phyloP scores from a whole-genome alignment of 345 rosid genomes.

The Salix viminalis region DNA sequence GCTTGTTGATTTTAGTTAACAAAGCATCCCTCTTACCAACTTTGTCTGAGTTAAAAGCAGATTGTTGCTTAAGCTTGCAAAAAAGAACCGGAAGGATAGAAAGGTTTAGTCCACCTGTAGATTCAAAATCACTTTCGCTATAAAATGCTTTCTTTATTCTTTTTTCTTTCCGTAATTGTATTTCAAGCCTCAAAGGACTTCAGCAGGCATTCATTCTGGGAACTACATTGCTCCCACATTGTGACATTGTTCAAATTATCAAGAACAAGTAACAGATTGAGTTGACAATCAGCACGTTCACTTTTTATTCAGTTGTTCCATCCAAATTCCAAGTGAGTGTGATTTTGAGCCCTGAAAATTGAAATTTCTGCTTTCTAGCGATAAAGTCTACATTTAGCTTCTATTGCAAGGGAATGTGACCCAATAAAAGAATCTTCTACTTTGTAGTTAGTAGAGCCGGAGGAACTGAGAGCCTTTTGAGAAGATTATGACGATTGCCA shows the following conservation, averaged over 20 bases:
- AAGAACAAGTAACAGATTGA: background rate
- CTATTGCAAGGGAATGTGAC: conserved; percentile 1
- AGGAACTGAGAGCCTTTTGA: background rate
- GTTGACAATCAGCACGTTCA: background rate
- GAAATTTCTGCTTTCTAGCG: background rate
- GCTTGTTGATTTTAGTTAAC: conserved; percentile 31
- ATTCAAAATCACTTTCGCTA: background rate
- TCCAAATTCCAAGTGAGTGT: background rate
- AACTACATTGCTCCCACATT: background rate
- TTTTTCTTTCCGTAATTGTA: background rate
- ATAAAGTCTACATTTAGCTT: background rate
- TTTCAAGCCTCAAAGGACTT: background rate
- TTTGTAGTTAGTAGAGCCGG: background rate
- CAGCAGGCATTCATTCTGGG: background rate
- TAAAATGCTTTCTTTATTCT: background rate
- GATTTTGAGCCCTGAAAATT: background rate
- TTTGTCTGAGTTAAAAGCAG: conserved; percentile 29
- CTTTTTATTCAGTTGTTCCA: background rate
- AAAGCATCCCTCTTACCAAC: conserved; percentile 28
- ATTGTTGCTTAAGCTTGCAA: conserved; percentile 27
- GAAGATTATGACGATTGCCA: conserved; percentile 17
- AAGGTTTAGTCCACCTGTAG: background rate
- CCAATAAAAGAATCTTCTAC: background rate
- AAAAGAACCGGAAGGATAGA: background rate
- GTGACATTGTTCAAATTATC: background rate